Base-by-base conservation (phyloP, 139 green algal species). In the Chlamydomonas eustigma region DNA sequence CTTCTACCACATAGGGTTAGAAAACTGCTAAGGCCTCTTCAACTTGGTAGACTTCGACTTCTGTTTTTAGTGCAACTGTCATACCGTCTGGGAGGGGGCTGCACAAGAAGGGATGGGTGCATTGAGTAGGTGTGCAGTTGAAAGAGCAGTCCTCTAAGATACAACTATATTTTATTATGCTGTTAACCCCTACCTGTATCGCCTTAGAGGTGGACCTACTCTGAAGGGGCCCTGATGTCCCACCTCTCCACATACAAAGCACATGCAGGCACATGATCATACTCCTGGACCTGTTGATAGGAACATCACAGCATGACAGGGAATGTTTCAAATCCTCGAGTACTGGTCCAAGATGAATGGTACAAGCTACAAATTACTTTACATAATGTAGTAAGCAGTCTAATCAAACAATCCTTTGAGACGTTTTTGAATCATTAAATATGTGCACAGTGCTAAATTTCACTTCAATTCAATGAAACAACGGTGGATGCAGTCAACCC, bases 381-480 rank as follows among this genome's bases (percentile, higher is more conserved):
- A n/a, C n/a, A n/a, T n/a, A n/a, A n/a, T n/a, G n/a, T n/a, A n/a
- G n/a, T n/a, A n/a, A n/a, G n/a, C n/a, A n/a, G n/a, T n/a, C 58
- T 34, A 35, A 35, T 32, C 8, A 35, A 32, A 70, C 58, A 70
- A 70, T 34, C 6, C 34, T 6, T 6, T 70, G 58, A 70, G 5
- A 37, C 6, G 28, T 35, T 35, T 18, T 34, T 24, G 6, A 8
- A 37, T 24, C 58, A 37, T 70, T 6, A 35, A 32, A 37, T 70
- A 18, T 35, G 28, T 22, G 6, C 58, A 35, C 34, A 35, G 25
- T 22, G 24, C 6, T 6, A 24, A 22, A 37, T 32, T 70, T 70
- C 50, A 77, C n/a, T 52, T 58, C 73, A 78, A 73, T 8, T 78
- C 73, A 37, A 52, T 5, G 24, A 52, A 6, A 22, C 73, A 30